These are phyloP conservation scores for Sechiopsis laciniata DNA, from an alignment of 306 rosid species.

Conservation along the genomic window DNA sequence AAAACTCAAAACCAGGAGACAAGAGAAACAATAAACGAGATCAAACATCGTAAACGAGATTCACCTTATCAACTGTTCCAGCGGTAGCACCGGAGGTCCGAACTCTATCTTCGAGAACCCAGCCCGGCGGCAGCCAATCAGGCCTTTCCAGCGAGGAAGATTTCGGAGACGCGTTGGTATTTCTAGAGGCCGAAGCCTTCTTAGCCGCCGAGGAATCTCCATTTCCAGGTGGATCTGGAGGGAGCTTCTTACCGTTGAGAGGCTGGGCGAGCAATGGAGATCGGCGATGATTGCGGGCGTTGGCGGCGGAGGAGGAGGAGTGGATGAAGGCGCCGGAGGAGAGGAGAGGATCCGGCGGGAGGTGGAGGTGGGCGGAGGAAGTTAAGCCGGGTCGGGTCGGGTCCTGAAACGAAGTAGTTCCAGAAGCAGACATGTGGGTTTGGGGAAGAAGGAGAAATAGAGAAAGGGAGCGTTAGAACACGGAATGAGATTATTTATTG, in stretches of 20 bases:
- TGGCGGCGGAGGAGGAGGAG: constrained; percentile 20
- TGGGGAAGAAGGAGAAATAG: not conserved
- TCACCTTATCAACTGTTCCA: constrained; percentile 44
- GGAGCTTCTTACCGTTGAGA: constrained; percentile 18
- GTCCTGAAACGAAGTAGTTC: constrained; percentile 15
- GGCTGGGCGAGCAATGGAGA: constrained; percentile 14
- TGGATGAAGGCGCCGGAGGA: constrained; percentile 34
- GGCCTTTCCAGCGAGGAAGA: constrained; percentile 6
- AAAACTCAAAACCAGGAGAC: not conserved
- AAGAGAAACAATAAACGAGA: not conserved
- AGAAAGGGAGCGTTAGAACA: not conserved
- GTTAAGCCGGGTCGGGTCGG: constrained; percentile 5
- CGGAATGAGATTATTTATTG: constrained; percentile 11
- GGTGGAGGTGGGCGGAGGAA: not conserved
- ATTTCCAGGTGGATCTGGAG: constrained; percentile 7
- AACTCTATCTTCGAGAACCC: constrained; percentile 40
- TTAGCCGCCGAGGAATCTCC: constrained; percentile 18
- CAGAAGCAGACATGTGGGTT: constrained; percentile 18
- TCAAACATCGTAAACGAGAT: not conserved
- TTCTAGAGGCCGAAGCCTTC: constrained; percentile 8
- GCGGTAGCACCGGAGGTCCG: constrained; percentile 55
- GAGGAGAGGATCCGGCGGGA: constrained; percentile 42
- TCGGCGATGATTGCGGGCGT: not conserved
- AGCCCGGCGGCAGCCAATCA: constrained; percentile 45
- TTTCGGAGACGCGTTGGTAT: not conserved